phyloP scores from a whole-genome alignment of 257 asterid genomes.

The Hygrophila difformis region DNA sequence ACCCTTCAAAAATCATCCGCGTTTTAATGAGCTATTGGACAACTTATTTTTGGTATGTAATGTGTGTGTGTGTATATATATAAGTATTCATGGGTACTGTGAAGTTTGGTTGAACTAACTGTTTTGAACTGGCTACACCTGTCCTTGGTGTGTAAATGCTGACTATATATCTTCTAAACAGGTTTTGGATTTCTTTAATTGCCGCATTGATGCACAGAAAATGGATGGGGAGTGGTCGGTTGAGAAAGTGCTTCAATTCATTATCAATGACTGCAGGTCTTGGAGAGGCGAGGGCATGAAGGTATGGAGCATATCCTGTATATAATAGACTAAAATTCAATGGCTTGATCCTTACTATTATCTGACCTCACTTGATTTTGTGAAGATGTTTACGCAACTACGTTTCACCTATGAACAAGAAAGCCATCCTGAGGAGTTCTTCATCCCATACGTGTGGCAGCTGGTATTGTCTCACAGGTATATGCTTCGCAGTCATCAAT shows the following conservation, averaged over 20 bases:
- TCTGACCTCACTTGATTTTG: slow-evolving; percentile 16
- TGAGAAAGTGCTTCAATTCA: slow-evolving; percentile 84
- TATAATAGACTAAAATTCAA: slow-evolving; percentile 3
- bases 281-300: slow-evolving; percentile 99
- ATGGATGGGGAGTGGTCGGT: slow-evolving; percentile 89
- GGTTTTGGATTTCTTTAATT: slow-evolving; percentile 89
- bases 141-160: background rate
- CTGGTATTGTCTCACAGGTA: slow-evolving; percentile 71
- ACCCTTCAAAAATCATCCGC: slow-evolving; percentile 93
- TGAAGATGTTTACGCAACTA: slow-evolving; percentile 67
- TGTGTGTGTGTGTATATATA: background rate
- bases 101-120: background rate
- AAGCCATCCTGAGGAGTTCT: slow-evolving; percentile 93
- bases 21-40: slow-evolving; percentile 81
- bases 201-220: slow-evolving; percentile 71
- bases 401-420: slow-evolving; percentile 95
- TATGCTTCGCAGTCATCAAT: background rate
- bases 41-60: slow-evolving; percentile 65
- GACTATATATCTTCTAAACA: slow-evolving; percentile 13
- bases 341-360: slow-evolving; percentile 3
- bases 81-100: background rate
- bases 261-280: slow-evolving; percentile 63
- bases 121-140: background rate
- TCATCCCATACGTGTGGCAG: slow-evolving; percentile 93
- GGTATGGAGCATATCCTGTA: slow-evolving; percentile 32